A percentile compares a stretch with the other conserved stretches of the same genome.
phyloP scores from a whole-genome alignment of 305 asterid genomes.

The Fraxinus velutina region DNA sequence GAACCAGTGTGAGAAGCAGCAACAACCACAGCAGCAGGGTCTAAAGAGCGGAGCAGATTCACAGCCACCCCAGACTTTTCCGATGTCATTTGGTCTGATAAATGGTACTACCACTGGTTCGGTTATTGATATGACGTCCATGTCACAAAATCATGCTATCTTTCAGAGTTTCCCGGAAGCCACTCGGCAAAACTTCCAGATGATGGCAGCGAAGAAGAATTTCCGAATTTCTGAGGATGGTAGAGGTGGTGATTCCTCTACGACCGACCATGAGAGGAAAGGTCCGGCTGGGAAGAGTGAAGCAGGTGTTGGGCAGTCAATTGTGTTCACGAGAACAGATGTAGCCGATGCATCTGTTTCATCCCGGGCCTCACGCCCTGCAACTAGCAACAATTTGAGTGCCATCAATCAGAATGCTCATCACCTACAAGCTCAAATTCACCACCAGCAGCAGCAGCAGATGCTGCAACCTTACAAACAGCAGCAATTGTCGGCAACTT shows the following conservation, averaged over 20 bases:
- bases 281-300: conserved; percentile 36
- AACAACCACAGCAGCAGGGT: conserved; percentile 39
- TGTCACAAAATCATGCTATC: conserved; percentile 47
- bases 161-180: conserved; percentile 44
- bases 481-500: conserved; percentile 32
- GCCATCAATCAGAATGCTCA: conserved; percentile 42
- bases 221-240: conserved; percentile 55
- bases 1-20: conserved; percentile 38
- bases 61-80: conserved; percentile 36
- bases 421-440: conserved; percentile 48
- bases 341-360: conserved; percentile 42
- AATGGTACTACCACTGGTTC: conserved; percentile 36
- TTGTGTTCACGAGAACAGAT: conserved; percentile 68
- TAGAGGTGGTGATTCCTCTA: conserved; percentile 45
- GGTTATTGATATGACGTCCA: conserved; percentile 38
- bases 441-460: conserved; percentile 28
- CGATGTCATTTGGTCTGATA: conserved; percentile 42
- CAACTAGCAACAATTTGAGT: conserved; percentile 32
- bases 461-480: conserved; percentile 45
- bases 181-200: conserved; percentile 38
- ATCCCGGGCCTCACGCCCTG: conserved; percentile 48
- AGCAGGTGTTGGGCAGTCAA: conserved; percentile 51
- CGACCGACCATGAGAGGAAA: conserved; percentile 66
- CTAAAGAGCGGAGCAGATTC: conserved; percentile 49
- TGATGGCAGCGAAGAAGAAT: conserved; percentile 43